Conservation (phyloP, 1,284 basidiomycete species). For the Mycena sp. region DNA sequence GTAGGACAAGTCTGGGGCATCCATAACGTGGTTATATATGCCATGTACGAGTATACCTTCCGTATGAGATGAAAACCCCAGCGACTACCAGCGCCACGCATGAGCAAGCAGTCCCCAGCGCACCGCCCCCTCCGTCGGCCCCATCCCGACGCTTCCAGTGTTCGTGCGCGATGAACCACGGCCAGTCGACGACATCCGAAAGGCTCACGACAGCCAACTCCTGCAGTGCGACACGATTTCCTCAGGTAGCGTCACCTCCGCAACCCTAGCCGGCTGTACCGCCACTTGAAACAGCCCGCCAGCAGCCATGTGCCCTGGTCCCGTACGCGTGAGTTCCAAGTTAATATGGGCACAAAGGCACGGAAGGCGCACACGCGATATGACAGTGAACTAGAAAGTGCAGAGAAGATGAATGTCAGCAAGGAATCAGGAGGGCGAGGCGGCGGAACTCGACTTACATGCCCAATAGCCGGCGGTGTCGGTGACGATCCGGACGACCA, state of each 20-base stretch:
- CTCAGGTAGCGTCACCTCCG: constrained; percentile 9
- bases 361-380: constrained; percentile 19
- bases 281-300: constrained; percentile 32
- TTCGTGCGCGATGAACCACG: no score
- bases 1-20: no score
- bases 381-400: constrained; percentile 29
- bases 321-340: background rate
- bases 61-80: no score
- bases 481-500: constrained; percentile 37
- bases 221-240: constrained; percentile 24
- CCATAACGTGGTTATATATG: no score
- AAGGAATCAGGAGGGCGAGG: background rate
- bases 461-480: constrained; percentile 37
- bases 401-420: background rate
- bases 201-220: no score
- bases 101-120: no score
- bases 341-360: background rate
- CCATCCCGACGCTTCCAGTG: no score
- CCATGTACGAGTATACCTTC: no score
- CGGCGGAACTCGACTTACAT: constrained; percentile 13
- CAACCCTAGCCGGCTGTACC: background rate
- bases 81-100: no score
- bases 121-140: no score
- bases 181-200: no score
- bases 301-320: constrained; percentile 31